Conservation (phyloP, 164 flowering plant species). For the Dillenia suffruticosa region DNA sequence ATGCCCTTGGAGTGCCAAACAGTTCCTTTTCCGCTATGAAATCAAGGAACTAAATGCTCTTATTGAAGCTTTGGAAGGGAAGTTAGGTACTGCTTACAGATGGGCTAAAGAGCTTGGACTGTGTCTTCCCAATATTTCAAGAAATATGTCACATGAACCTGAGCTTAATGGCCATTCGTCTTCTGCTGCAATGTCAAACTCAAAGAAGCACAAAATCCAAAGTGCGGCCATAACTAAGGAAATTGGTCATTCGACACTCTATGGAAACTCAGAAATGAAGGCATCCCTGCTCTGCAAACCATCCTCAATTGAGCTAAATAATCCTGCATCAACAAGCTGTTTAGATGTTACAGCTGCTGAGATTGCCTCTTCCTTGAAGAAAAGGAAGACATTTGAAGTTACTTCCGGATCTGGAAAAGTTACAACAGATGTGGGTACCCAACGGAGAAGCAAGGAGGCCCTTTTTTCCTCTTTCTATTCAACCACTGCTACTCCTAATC, state of each 20-base stretch:
- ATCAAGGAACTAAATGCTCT: slow-evolving; percentile 50
- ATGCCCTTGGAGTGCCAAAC: slow-evolving; percentile 52
- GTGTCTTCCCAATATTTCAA: slow-evolving; percentile 38
- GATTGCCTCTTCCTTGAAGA: background rate
- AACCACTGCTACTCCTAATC: slow-evolving; percentile 9
- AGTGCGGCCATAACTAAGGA: slow-evolving; percentile 3
- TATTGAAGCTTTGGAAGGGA: slow-evolving; percentile 68
- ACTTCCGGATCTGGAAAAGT: slow-evolving; percentile 15
- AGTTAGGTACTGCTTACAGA: slow-evolving; percentile 60
- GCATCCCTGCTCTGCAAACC: slow-evolving; percentile 7
- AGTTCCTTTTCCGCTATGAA: slow-evolving; percentile 55
- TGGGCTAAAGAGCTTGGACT: slow-evolving; percentile 80
- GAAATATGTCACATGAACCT: slow-evolving; percentile 21
- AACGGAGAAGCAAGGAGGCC: slow-evolving; percentile 1
- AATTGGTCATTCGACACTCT: slow-evolving; percentile 6
- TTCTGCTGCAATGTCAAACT: slow-evolving; percentile 6
- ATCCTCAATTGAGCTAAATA: slow-evolving; percentile 4
- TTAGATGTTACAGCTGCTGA: slow-evolving; percentile 3
- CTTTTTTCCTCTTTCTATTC: slow-evolving; percentile 2
- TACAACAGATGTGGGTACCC: slow-evolving; percentile 5
- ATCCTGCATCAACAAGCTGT: background rate
- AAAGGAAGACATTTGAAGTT: slow-evolving; percentile 1
- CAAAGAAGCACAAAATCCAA: slow-evolving; percentile 7
- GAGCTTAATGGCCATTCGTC: slow-evolving; percentile 5
- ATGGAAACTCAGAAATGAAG: slow-evolving; percentile 17